These are phyloP conservation scores for Oryza brachyantha DNA, from an alignment of 176 grass and related monocot genomes.

Conservation along the genomic window DNA sequence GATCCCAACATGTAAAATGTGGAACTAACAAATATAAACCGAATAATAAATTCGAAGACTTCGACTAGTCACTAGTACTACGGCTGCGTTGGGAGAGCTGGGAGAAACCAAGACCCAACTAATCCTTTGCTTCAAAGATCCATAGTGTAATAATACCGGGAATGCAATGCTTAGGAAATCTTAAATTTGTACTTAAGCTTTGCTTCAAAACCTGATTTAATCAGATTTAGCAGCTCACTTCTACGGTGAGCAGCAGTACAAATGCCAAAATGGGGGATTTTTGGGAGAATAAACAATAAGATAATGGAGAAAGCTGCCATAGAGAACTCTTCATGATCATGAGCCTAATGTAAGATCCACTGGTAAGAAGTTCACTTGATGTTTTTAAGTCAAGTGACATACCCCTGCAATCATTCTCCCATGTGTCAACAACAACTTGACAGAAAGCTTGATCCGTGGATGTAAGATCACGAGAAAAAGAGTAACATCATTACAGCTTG, in stretches of 20 bases:
- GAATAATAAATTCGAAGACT: not conserved
- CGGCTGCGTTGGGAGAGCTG: not conserved
- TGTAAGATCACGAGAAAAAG: slow-evolving; percentile 7
- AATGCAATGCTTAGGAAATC: not conserved
- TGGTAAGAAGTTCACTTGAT: not conserved
- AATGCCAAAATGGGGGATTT: not conserved
- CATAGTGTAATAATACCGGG: not conserved
- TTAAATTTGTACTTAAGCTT: not conserved
- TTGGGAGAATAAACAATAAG: not conserved
- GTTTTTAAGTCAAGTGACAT: not conserved
- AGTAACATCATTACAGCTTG: not conserved
- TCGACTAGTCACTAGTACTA: not conserved
- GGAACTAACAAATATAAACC: not conserved
- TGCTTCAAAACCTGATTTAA: not conserved
- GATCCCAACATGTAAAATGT: not conserved
- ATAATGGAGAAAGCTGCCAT: not conserved
- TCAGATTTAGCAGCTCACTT: not conserved
- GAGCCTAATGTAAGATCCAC: not conserved
- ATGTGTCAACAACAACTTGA: not conserved
- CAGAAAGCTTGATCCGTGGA: not conserved
- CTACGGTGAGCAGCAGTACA: not conserved
- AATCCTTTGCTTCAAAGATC: not conserved
- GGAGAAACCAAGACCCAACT: not conserved
- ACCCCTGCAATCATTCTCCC: not conserved
- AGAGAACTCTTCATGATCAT: not conserved